Base-by-base conservation (phyloP, 148 eudicot species). In the Arctostaphylos glauca region DNA sequence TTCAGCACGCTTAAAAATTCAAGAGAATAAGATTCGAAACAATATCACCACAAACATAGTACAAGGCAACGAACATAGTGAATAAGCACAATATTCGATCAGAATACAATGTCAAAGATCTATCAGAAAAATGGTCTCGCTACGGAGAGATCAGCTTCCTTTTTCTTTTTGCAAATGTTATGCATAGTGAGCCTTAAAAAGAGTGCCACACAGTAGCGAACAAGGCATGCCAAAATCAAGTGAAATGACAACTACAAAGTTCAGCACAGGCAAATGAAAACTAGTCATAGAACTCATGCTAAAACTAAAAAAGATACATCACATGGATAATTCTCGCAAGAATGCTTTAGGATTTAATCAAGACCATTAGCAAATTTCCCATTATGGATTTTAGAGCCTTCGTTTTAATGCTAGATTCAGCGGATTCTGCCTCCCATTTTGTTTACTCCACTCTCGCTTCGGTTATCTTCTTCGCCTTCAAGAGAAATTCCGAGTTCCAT, bases 11-110 rank as follows among this genome's bases (percentile, higher is more conserved):
- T 23, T 23, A 7, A 18, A 74, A 66, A 72, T 43, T 43, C 15
- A 56, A 54, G 41, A 55, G 72, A 52, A 74, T 43, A 73, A 74
- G 55, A n/a, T n/a, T 74, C n/a, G 77, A 52, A 74, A 74, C 53
- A 49, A 15, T 74, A 75, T 23, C 9, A 38, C 44, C 21, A 31
- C 79, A 76, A 53, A 25, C 21, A 31, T 31, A 31, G 38, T 31
- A 31, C 38, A 31, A 31, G 0, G 38, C 38, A 31, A 31, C 38
- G 38, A 31, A 31, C 38, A 31, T 31, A 31, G 38, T 31, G 38
- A 31, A 31, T 31, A 31, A 31, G 38, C 38, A 31, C 38, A 31
- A 31, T 31, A 31, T 31, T 31, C 38, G 38, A 31, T 31, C 38
- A 31, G 38, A 31, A 31, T 31, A 31, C 38, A 31, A 1, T 1